Evolutionary conservation across 768 basidiomycete genomes (phyloP).

Genomic region (Phaeolepiota aurea): DNA sequence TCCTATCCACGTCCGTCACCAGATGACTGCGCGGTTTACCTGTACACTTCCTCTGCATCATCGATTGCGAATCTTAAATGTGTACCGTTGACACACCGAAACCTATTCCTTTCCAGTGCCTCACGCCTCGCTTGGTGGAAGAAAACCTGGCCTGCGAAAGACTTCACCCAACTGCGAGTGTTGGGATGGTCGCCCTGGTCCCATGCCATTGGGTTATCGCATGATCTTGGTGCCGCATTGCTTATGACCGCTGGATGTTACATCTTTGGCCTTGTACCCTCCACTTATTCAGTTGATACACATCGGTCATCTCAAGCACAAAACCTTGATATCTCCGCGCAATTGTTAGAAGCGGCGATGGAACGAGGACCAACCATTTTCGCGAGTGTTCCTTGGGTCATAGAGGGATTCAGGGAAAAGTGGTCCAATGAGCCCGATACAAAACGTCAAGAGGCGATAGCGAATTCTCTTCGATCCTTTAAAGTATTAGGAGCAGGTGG

Average conservation of each 20-base stretch:
- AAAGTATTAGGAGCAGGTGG: conserved; percentile 20
- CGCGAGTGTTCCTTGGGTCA: conserved; percentile 23
- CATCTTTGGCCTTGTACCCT: conserved; percentile 21
- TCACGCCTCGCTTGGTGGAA: conserved; percentile 16
- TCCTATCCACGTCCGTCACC: conserved; percentile 12
- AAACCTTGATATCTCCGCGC: conserved; percentile 15
- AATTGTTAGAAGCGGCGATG: conserved; percentile 17
- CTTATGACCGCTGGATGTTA: conserved; percentile 22
- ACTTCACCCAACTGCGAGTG: conserved; percentile 14
- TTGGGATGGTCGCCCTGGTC: conserved; percentile 26
- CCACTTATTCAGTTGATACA: conserved; percentile 13
- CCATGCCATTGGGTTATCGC: conserved; percentile 20
- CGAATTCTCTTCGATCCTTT: conserved; percentile 13
- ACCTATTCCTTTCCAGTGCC: conserved; percentile 14
- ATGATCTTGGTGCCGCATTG: conserved; percentile 17
- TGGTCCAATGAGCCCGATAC: conserved; percentile 1
- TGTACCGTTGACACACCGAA: conserved; percentile 21
- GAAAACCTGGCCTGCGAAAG: conserved; percentile 8
- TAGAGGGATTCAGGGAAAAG: conserved; percentile 19
- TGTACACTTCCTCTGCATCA: conserved; percentile 27
- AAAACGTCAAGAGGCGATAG: background rate
- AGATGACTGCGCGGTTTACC: conserved; percentile 17
- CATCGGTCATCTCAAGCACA: conserved; percentile 5
- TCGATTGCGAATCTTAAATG: conserved; percentile 23
- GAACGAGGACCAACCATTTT: conserved; percentile 15